Percentiles rank a stretch among this genome's conserved stretches.
phyloP scores from a whole-genome alignment of 306 rosid species.

The Carpinus fangiana region DNA sequence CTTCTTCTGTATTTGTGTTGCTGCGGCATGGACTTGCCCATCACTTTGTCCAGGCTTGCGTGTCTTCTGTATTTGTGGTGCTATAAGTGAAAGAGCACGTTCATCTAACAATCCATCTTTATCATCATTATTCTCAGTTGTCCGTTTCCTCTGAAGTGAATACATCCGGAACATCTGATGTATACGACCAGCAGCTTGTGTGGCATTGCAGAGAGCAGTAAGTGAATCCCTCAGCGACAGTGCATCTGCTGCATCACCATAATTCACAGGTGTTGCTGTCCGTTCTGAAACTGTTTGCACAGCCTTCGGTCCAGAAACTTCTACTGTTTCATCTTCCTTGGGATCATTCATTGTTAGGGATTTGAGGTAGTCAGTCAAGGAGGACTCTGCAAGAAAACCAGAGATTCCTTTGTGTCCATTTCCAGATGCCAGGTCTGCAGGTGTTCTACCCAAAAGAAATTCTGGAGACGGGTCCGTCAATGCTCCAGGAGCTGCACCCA shows the following conservation, averaged over 20 bases:
- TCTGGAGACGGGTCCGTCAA: constrained; percentile 77
- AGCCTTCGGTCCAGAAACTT: constrained; percentile 40
- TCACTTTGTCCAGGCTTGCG: constrained; percentile 51
- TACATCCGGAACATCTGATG: constrained; percentile 72
- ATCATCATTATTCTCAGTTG: constrained; percentile 42
- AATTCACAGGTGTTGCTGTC: constrained; percentile 54
- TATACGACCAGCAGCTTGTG: constrained; percentile 84
- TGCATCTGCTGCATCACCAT: constrained; percentile 53
- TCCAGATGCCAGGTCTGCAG: constrained; percentile 81
- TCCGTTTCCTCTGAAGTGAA: constrained; percentile 72
- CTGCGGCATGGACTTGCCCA: constrained; percentile 60
- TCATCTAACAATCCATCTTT: constrained; percentile 56
- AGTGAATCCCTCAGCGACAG: constrained; percentile 79
- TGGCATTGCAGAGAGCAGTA: constrained; percentile 81
- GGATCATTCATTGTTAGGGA: constrained; percentile 57
- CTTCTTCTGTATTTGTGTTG: constrained; percentile 80
- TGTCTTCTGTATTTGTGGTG: constrained; percentile 48
- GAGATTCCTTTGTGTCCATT: constrained; percentile 83
- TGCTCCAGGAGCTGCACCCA: constrained; percentile 67
- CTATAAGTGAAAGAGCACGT: constrained; percentile 52
- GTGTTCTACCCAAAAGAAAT: constrained; percentile 53
- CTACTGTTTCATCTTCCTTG: constrained; percentile 43
- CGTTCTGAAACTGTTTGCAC: constrained; percentile 73
- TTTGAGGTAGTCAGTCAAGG: constrained; percentile 52
- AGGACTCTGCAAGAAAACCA: constrained; percentile 78